These are phyloP conservation scores for Globisporangium apiculatum DNA, from an alignment of 352 stramenopile genomes.

Conservation along the genomic window DNA sequence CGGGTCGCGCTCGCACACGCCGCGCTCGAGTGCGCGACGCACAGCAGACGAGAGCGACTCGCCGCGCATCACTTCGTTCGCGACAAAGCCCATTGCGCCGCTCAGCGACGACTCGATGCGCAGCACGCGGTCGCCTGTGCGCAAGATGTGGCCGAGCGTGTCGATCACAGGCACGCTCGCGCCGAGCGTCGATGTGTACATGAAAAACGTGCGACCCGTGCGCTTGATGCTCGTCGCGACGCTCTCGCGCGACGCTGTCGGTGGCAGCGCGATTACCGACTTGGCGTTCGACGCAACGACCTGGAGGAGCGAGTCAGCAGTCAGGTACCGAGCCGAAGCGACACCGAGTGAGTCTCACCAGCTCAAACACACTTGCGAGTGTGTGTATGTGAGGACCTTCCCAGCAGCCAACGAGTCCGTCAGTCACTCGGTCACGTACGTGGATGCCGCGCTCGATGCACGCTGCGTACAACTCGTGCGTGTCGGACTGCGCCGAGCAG, in stretches of 20 bases:
- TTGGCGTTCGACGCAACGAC: slow-evolving; percentile 65
- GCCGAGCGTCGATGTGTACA: slow-evolving; percentile 76
- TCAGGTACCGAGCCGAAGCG: background rate
- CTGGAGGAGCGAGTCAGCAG: background rate
- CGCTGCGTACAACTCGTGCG: slow-evolving; percentile 42
- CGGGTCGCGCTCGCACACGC: slow-evolving; percentile 65
- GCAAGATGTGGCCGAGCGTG: slow-evolving; percentile 68
- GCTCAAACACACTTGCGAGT: too few species aligned
- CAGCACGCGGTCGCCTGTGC: slow-evolving; percentile 58
- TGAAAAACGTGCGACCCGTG: slow-evolving; percentile 55
- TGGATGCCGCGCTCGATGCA: slow-evolving; percentile 69
- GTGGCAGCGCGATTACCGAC: slow-evolving; percentile 42
- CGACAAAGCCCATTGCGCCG: slow-evolving; percentile 67
- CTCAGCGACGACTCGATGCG: slow-evolving; percentile 57
- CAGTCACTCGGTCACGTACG: slow-evolving; percentile 12
- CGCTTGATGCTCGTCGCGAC: slow-evolving; percentile 28
- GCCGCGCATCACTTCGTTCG: slow-evolving; percentile 69
- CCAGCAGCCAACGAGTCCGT: too few species aligned
- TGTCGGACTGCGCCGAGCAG: slow-evolving; percentile 52
- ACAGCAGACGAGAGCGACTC: slow-evolving; percentile 52
- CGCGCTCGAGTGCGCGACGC: slow-evolving; percentile 32
- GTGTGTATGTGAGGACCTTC: too few species aligned
- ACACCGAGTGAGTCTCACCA: background rate
- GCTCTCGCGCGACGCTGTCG: slow-evolving; percentile 50
- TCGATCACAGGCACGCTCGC: slow-evolving; percentile 66